These are phyloP conservation scores for Phylloporus rhodoxanthus DNA, from an alignment of 768 basidiomycete genomes.

Conservation along the genomic window DNA sequence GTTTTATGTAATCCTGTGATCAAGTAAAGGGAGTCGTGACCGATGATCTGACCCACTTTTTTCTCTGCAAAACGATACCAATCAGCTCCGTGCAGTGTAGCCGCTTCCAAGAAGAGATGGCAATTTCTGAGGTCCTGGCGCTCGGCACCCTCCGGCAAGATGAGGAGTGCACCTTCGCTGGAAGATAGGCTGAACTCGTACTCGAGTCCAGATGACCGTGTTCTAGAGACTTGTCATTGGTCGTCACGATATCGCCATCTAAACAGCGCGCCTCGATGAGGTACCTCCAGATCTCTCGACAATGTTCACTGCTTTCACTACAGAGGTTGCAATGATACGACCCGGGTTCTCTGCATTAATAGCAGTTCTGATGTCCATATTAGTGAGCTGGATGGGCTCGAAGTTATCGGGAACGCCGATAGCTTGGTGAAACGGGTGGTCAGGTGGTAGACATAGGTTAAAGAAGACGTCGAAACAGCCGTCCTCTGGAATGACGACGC, in stretches of 20 bases:
- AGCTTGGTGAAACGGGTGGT: constrained; percentile 18
- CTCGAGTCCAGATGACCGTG: neutral
- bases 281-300: neutral
- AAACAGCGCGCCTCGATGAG: neutral
- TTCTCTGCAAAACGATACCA: constrained; percentile 28
- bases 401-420: constrained; percentile 26
- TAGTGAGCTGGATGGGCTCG: constrained; percentile 10
- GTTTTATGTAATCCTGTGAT: constrained; percentile 15
- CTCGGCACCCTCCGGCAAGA: constrained; percentile 27
- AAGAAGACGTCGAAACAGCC: constrained; percentile 26
- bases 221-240: neutral
- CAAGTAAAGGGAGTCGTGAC: constrained; percentile 25
- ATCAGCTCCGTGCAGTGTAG: constrained; percentile 14
- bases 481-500: constrained; percentile 24
- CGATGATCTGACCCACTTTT: constrained; percentile 11
- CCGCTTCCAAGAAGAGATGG: constrained; percentile 13
- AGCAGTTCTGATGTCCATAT: constrained; percentile 2
- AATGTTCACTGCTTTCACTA: constrained; percentile 1
- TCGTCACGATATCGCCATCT: neutral
- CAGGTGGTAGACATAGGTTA: constrained; percentile 29
- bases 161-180: constrained; percentile 26
- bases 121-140: constrained; percentile 19
- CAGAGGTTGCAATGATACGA: constrained; percentile 2
- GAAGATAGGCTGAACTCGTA: constrained; percentile 11
- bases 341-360: constrained; percentile 6